Conservation (phyloP, 2,329 filamentous ascomycete species). For the Paramyrothecium sp. region DNA sequence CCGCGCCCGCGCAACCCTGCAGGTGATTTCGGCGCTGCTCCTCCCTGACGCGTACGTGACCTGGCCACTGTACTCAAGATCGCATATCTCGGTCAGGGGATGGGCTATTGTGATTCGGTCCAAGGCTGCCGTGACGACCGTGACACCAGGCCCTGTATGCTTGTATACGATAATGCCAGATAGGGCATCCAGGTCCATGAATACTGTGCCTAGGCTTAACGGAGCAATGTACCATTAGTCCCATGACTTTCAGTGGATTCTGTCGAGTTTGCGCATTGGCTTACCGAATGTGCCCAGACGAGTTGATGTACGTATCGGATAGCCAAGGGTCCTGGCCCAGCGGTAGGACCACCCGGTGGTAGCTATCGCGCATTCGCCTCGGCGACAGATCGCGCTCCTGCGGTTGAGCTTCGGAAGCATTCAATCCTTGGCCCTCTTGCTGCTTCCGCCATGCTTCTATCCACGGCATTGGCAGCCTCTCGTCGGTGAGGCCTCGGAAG, state of each 20-base stretch:
- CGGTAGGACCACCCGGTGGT: constrained; percentile 46
- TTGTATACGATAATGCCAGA: constrained; percentile 76
- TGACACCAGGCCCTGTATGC: constrained; percentile 55
- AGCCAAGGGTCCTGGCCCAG: constrained; percentile 74
- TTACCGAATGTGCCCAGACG: constrained; percentile 66
- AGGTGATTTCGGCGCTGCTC: constrained; percentile 71
- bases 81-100: constrained; percentile 73
- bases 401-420: constrained; percentile 3
- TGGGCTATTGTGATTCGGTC: constrained; percentile 60
- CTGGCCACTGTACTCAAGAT: constrained; percentile 67
- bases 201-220: constrained; percentile 60
- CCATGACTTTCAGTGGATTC: too few species aligned
- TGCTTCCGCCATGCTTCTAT: constrained; percentile 23
- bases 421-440: constrained; percentile 13
- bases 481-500: constrained; percentile 22
- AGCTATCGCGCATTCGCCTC: constrained; percentile 28
- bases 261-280: background rate
- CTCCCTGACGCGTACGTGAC: constrained; percentile 69
- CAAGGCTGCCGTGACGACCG: constrained; percentile 47
- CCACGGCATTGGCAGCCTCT: constrained; percentile 23
- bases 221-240: background rate
- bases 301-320: constrained; percentile 75
- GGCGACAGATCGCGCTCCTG: constrained; percentile 22
- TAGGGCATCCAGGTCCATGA: constrained; percentile 79
- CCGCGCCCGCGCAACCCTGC: constrained; percentile 69